Conservation (phyloP, 2,329 filamentous ascomycete genomes). For the Xylariales sp. region DNA sequence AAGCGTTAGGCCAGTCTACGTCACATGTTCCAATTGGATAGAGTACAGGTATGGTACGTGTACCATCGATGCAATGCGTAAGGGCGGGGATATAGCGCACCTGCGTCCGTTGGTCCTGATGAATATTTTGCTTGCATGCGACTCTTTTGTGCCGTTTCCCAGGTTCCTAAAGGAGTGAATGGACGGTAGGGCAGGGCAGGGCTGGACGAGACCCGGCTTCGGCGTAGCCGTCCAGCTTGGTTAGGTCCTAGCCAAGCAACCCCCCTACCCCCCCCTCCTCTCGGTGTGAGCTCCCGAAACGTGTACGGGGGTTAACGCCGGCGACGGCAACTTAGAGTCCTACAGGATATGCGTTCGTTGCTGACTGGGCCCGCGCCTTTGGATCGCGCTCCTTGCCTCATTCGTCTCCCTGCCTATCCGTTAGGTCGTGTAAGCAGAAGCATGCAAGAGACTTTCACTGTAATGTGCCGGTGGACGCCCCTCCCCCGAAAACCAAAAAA, state of each 20-base stretch:
- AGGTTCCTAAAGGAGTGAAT: background rate
- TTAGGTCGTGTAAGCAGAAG: background rate
- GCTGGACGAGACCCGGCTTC: background rate
- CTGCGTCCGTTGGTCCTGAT: background rate
- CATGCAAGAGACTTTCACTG: constrained; percentile 6
- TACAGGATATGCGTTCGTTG: background rate
- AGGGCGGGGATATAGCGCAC: no score
- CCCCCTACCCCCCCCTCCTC: no score
- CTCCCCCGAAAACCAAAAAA: no score
- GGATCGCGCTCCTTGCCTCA: background rate
- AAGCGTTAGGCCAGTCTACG: background rate
- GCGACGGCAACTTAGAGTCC: background rate
- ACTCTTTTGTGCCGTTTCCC: background rate
- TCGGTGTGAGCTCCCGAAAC: constrained; percentile 2
- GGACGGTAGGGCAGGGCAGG: background rate
- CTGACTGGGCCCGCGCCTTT: background rate
- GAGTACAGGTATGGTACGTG: background rate
- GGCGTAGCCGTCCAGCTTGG: background rate
- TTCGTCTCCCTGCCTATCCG: background rate
- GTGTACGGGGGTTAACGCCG: background rate
- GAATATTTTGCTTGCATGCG: background rate
- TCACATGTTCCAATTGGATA: constrained; percentile 9
- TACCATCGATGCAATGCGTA: no score
- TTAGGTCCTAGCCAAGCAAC: background rate
- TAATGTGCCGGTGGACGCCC: background rate